These are phyloP conservation scores for Populus simonii DNA, from an alignment of 345 rosid species.

Conservation along the genomic window DNA sequence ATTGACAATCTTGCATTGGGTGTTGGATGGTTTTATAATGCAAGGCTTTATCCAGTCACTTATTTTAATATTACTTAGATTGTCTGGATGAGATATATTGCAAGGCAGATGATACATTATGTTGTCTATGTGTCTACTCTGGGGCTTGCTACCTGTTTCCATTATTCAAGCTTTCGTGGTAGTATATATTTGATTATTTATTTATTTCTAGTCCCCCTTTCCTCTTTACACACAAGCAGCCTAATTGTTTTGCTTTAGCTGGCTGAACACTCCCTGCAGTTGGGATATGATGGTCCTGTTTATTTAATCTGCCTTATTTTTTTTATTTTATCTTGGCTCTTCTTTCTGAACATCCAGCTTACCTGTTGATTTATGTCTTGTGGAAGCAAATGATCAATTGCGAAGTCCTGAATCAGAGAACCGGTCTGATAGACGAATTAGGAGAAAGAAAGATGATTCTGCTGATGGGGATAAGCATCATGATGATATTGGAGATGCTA, in stretches of 20 bases:
- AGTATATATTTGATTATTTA: not conserved
- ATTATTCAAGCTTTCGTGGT: not conserved
- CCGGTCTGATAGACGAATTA: conserved; percentile 51
- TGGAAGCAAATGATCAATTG: conserved; percentile 50
- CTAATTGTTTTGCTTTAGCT: not conserved
- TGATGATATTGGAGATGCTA: conserved; percentile 53
- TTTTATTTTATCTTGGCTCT: not conserved
- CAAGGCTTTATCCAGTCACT: not conserved
- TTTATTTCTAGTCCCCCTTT: not conserved
- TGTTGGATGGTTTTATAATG: not conserved
- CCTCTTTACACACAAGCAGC: not conserved
- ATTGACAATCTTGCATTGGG: not conserved
- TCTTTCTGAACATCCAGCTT: conserved; percentile 9
- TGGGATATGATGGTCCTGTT: not conserved
- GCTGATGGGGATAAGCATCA: conserved; percentile 56
- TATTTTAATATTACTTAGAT: not conserved
- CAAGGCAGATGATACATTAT: not conserved
- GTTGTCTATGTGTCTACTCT: not conserved
- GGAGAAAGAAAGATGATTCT: conserved; percentile 65
- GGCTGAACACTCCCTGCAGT: not conserved
- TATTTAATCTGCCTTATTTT: not conserved
- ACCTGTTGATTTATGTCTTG: conserved; percentile 16
- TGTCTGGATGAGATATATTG: not conserved
- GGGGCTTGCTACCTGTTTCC: not conserved
- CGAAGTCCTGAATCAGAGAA: conserved; percentile 53